Percentiles rank a stretch among this genome's conserved stretches.
Conservation (phyloP, 2,329 filamentous ascomycete species). For the Talaromyces piceae region DNA sequence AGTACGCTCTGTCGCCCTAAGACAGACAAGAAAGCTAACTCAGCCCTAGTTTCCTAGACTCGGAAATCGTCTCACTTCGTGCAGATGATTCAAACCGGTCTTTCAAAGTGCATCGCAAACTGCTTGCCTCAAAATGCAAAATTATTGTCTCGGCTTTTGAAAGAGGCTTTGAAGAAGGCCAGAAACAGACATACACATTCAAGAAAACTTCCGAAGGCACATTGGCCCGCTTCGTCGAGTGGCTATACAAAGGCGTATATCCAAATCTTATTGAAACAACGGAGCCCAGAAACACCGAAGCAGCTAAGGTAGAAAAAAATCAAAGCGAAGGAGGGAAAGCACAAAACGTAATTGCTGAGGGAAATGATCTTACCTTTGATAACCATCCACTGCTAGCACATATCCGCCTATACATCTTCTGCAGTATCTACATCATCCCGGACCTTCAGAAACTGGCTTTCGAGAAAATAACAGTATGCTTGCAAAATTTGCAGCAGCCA, state of each 20-base stretch:
- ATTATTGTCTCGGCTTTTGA: not conserved
- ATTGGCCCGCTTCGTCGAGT: conserved; percentile 10
- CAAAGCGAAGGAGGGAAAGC: too few relatives aligned
- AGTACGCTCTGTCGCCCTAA: too few relatives aligned
- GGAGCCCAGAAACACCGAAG: not conserved
- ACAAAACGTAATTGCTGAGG: not conserved
- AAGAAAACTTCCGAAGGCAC: conserved; percentile 9
- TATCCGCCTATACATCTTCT: conserved; percentile 5
- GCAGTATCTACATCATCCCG: not conserved
- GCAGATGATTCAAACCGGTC: not conserved
- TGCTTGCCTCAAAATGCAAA: not conserved
- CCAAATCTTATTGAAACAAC: not conserved
- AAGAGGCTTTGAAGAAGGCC: not conserved
- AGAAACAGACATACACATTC: conserved; percentile 6
- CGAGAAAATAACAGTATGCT: not conserved
- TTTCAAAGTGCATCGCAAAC: not conserved
- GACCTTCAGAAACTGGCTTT: not conserved
- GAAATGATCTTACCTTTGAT: conserved; percentile 2
- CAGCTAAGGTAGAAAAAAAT: not conserved
- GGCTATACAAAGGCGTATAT: conserved; percentile 10
- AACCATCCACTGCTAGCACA: conserved; percentile 7
- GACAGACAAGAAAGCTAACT: too few relatives aligned
- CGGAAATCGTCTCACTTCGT: not conserved
- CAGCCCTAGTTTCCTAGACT: not conserved
- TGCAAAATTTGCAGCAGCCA: not conserved